Base-by-base conservation (phyloP, 2,329 filamentous ascomycete genomes). In the Verticillium klebahnii region DNA sequence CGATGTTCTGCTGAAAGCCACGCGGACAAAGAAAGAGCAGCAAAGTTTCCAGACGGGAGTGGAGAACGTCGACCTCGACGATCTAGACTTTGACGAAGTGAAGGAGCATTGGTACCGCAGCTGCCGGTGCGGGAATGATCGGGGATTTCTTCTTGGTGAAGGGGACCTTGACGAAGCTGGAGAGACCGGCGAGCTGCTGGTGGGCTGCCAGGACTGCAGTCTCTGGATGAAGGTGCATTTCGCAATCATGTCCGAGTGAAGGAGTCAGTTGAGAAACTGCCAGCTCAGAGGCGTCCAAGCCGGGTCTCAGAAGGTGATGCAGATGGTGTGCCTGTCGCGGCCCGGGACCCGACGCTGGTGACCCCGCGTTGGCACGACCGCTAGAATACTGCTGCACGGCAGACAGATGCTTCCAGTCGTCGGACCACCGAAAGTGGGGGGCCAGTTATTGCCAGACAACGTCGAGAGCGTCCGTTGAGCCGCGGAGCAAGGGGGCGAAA, bases 151-250 rank as follows among this genome's bases (percentile, higher is more conserved):
- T 32, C 82, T 89, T 64, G 75, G 72, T 17, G 87, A 89, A 72
- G 73, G 72, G 9, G 85, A 89, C 69, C 74, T 90, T 57, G 83
- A 86, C 65, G 84, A 83, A 69, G 83, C 80, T 45, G 80, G 78
- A 56, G 82, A 85, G 58, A 78, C 83, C 64, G 83, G 86, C 9
- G 85, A 87, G 69, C 72, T 89, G 56, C 78, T 88, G 71, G 86
- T 90, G 50, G 87, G 85, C 12, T 90, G 87, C 68, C 78, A 79
- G 61, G 87, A 89, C 67, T 90, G 87, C 66, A 89, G 87, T 69
- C 75, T 90, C 56, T 89, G 86, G 86, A 71, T 89, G 59, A 81
- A 82, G 61, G 85, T 90, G 40, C 80, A 86, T 58, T 90, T 89
- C 76, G 85, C 83, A 9, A 78, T 87, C 15, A 73, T 85, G 32